Evolutionary conservation across 495 filamentous ascomycete genomes (phyloP).

Genomic region (Ramalina peruviana): DNA sequence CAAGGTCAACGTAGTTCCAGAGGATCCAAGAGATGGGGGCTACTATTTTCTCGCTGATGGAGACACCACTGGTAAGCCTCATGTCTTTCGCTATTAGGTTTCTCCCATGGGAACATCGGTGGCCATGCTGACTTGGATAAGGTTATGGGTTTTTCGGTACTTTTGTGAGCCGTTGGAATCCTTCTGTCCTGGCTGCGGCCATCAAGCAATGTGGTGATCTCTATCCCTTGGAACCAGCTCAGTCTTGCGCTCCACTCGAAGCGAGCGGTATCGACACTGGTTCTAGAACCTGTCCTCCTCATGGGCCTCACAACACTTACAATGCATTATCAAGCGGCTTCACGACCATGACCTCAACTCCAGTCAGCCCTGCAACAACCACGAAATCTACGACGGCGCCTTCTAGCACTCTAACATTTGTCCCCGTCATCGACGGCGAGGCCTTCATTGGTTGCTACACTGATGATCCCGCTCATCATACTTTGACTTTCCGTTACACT

Average conservation of each 20-base stretch:
- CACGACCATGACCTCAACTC: not conserved
- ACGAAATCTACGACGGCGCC: not conserved
- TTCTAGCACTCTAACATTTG: not conserved
- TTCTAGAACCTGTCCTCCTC: slow-evolving; percentile 7
- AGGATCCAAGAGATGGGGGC: slow-evolving; percentile 10
- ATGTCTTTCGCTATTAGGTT: not conserved
- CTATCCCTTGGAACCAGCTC: slow-evolving; percentile 12
- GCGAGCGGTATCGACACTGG: slow-evolving; percentile 13
- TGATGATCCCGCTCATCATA: not conserved
- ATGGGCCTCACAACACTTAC: slow-evolving; percentile 19
- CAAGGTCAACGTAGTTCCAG: slow-evolving; percentile 6
- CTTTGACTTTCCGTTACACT: not conserved
- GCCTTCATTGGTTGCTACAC: not conserved
- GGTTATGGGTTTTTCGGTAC: slow-evolving; percentile 35
- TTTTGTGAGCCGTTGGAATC: slow-evolving; percentile 35
- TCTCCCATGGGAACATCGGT: not conserved
- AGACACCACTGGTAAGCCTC: slow-evolving; percentile 23
- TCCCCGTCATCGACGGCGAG: not conserved
- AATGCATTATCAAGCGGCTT: slow-evolving; percentile 16
- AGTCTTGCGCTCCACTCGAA: slow-evolving; percentile 20
- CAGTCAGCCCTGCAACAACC: not conserved
- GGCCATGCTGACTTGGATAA: slow-evolving; percentile 18
- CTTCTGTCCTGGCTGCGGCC: slow-evolving; percentile 19
- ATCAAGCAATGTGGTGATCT: slow-evolving; percentile 19
- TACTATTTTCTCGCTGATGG: slow-evolving; percentile 22